Base-by-base conservation (phyloP, 2,329 filamentous ascomycete genomes). In the Thermomyces lanuginosus region DNA sequence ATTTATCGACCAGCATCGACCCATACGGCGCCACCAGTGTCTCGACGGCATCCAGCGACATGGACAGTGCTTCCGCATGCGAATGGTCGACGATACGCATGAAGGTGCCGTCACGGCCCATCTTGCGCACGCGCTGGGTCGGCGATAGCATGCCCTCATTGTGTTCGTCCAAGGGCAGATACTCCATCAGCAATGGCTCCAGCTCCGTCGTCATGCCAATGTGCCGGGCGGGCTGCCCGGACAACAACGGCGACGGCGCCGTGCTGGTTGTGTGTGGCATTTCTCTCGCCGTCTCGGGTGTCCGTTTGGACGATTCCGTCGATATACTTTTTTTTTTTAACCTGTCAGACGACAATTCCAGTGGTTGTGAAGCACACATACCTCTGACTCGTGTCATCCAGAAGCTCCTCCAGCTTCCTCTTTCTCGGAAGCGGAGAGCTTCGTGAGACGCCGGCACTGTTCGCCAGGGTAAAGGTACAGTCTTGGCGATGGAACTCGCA, bases 401-500 rank as follows among this genome's bases (percentile, higher is more conserved):
- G 12, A 14, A 10, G 27, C 3, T 53, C 48, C 19, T 52, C 49
- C 19, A 56, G 37, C 36, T 56, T 58, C 24, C 54, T 44, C 36
- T 58, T 58, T 36, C 53, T 55, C 9, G 47, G 36, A 5, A 33
- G 40, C 11, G 40, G 27, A 6, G 44, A 44, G 6, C 36, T 27
- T 36, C 29, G 23, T 34, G 22, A 27, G 33, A 32, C 14, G 36
- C 18, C 21, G 12, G 22, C 25, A 9, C 37, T 38, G 14, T 28
- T 39, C 16, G 43, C 38, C 5, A 54, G 38, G 14, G 41, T 49
- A 31, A 56, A 57, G 5, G 53, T 57, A 36, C 53, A 57, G 15
- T 58, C 53, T 40, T 57, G 54, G 21, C 51, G 51, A 34, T 56
- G 53, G 20, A 56, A 58, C 27, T 58, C 52, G 31, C 54, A 57